Percentiles rank a stretch among this genome's conserved stretches.
These are phyloP conservation scores for Chenopodium formosanum DNA, from an alignment of 148 eudicot genomes.

Conservation along the genomic window DNA sequence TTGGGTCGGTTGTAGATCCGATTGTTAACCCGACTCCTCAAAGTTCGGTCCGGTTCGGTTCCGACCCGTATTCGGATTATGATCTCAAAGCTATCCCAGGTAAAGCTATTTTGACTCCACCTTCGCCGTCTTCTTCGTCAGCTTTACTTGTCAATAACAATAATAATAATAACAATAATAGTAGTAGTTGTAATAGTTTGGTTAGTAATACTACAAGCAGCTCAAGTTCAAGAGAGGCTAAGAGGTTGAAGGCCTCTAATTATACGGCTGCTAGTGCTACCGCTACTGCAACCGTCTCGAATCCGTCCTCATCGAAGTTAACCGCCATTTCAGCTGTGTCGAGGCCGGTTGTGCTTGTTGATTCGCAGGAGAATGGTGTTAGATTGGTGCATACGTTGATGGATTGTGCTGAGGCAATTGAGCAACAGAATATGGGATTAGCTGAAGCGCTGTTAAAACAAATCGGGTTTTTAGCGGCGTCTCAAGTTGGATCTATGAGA, in stretches of 20 bases:
- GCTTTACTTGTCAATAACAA: neutral
- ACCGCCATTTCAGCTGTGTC: conserved; percentile 12
- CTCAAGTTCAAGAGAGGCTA: conserved; percentile 26
- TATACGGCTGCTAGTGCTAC: neutral
- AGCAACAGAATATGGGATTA: conserved; percentile 42
- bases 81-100: conserved; percentile 88
- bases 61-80: conserved; percentile 49
- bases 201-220: conserved; percentile 14
- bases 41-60: neutral
- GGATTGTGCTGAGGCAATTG: conserved; percentile 90
- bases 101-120: conserved; percentile 51
- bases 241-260: conserved; percentile 25
- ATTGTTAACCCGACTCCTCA: neutral
- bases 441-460: conserved; percentile 77
- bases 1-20: conserved; percentile 20
- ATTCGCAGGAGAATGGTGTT: conserved; percentile 77
- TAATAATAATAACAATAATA: conserved; percentile 6
- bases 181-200: conserved; percentile 9
- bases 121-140: neutral
- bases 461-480: conserved; percentile 57
- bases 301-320: neutral
- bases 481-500: conserved; percentile 79
- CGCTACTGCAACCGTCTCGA: neutral
- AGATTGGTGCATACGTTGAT: conserved; percentile 75
- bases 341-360: conserved; percentile 57